Evolutionary conservation across 352 stramenopile genomes (phyloP), one percentile per base, ranked within the genome.

Genomic region (Peronosclerospora sorghi): DNA sequence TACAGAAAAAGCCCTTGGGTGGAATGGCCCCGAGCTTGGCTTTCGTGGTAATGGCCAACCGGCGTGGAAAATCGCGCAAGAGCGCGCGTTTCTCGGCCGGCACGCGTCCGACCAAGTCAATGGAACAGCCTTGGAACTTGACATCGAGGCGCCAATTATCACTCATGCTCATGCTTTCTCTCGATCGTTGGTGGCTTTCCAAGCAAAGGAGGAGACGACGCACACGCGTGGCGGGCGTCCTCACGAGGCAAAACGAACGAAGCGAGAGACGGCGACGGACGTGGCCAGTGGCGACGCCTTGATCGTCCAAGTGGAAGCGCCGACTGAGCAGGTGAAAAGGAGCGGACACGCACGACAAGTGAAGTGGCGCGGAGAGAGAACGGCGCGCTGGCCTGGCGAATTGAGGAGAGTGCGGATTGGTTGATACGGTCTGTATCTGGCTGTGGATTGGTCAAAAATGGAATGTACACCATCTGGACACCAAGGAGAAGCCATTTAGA

Each of bases 1-100:
- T 92, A 59, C 79, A 92, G 55, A 92, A 92, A 48, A 92, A 88
- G 5, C 79, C 78, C 41, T 86, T 87, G 24, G 73, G 77, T n/a
- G 79, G 79, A 45, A 92, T 83, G 20, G 79, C 77, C 4, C 68
- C 49, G 32, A 88, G 59, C 51, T 89, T 92, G 37, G 71, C 76
- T 46, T 83, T 83, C 7, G 74, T 92, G 21, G 62, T 59, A n/a
- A 92, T 65, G 5, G 59, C 70, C 32, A 92, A 63, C 19, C 78
- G 78, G n/a, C 59, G 66, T 8, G 79, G 79, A 41, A 92, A 88
- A 37, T 92, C 79, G 26, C 69, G 61, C 29, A 89, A 51, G 27
- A 88, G 59, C 51, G 59, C 65, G 43, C 79, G 79, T 51, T 92
- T 92, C 61, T 92, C 79, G 14, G 73, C 72, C 19, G 79, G 79